These are phyloP conservation scores for Xylaria venustula DNA, from an alignment of 495 filamentous ascomycete species.

Conservation along the genomic window DNA sequence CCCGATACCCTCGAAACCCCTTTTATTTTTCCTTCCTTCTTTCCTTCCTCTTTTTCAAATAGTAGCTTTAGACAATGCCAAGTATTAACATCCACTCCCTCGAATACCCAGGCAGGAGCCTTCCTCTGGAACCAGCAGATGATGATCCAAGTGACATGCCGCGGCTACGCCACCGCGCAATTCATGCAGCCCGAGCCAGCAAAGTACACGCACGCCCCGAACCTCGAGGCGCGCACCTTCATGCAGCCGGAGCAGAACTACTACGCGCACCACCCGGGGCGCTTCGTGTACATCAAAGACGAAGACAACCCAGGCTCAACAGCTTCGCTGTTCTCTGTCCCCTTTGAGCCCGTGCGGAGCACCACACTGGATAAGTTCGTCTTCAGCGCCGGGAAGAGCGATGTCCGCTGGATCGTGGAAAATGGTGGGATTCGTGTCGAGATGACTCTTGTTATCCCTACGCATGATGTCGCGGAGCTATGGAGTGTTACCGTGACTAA, in stretches of 20 bases:
- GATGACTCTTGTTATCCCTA: constrained; percentile 52
- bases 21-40: no score
- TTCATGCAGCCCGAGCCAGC: constrained; percentile 61
- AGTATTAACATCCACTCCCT: no score
- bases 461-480: constrained; percentile 53
- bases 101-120: no score
- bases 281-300: constrained; percentile 60
- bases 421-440: constrained; percentile 49
- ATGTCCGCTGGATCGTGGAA: constrained; percentile 54
- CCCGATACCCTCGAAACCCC: no score
- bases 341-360: constrained; percentile 52
- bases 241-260: constrained; percentile 61
- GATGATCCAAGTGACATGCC: constrained; percentile 60
- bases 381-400: constrained; percentile 55
- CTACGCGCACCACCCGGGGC: constrained; percentile 57
- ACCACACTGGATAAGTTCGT: constrained; percentile 45
- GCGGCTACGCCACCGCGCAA: constrained; percentile 55
- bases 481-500: constrained; percentile 56
- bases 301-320: constrained; percentile 38
- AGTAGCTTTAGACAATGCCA: no score
- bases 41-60: no score
- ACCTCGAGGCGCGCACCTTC: constrained; percentile 57
- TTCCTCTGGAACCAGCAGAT: constrained; percentile 62
- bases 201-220: constrained; percentile 56
- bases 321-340: constrained; percentile 57